phyloP scores from a whole-genome alignment of 2,329 filamentous ascomycete genomes.

The Leptodontidium sp. region DNA sequence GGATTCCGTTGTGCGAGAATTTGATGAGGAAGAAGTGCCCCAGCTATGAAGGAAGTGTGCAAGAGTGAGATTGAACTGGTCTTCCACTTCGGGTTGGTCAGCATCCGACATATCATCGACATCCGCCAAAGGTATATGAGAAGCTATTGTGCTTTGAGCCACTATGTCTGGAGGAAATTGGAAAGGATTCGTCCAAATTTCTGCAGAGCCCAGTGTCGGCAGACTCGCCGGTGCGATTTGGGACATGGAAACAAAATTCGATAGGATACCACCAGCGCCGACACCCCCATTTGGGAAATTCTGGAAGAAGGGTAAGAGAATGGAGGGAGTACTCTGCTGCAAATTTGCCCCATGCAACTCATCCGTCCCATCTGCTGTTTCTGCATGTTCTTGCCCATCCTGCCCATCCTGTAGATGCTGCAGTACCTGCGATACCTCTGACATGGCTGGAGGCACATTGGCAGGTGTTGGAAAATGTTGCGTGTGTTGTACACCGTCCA shows the following conservation, averaged over 20 bases:
- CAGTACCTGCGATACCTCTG: slow-evolving; percentile 43
- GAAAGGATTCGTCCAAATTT: slow-evolving; percentile 7
- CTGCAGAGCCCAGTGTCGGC: neutral
- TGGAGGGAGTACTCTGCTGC: slow-evolving; percentile 44
- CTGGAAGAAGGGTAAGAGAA: slow-evolving; percentile 35
- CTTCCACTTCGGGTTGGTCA: slow-evolving; percentile 45
- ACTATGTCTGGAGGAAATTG: neutral
- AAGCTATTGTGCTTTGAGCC: slow-evolving; percentile 23
- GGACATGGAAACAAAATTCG: slow-evolving; percentile 27
- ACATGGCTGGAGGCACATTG: slow-evolving; percentile 42
- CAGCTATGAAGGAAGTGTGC: slow-evolving; percentile 60
- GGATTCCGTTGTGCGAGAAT: slow-evolving; percentile 18
- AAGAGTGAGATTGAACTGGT: slow-evolving; percentile 57
- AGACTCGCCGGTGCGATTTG: slow-evolving; percentile 5
- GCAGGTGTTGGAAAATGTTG: slow-evolving; percentile 16
- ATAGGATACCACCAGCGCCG: slow-evolving; percentile 26
- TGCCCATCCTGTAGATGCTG: slow-evolving; percentile 46
- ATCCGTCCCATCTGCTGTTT: slow-evolving; percentile 31
- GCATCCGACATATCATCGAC: slow-evolving; percentile 38
- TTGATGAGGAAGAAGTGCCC: slow-evolving; percentile 40
- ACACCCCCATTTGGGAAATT: slow-evolving; percentile 6
- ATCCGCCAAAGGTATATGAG: slow-evolving; percentile 15
- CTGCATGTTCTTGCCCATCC: slow-evolving; percentile 42
- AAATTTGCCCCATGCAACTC: slow-evolving; percentile 35
- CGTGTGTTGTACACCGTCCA: slow-evolving; percentile 12